Evolutionary conservation across 768 basidiomycete species (phyloP).

Genomic region (Amanita rubescens): DNA sequence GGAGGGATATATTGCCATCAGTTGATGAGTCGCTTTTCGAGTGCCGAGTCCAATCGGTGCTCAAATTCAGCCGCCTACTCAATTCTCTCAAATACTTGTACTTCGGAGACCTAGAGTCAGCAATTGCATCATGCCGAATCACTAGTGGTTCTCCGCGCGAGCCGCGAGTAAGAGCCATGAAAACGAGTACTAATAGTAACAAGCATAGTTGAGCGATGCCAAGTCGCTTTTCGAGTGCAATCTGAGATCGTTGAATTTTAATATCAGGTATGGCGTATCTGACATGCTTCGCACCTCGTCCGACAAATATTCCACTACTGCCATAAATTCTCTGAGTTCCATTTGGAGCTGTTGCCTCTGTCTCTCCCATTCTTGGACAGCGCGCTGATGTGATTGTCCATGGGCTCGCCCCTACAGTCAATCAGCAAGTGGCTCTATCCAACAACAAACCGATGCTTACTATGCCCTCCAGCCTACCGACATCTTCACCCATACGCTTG

Average conservation of each 20-base stretch:
- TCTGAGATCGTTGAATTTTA: conserved; percentile 30
- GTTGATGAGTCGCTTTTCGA: conserved; percentile 22
- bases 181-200: conserved; percentile 74
- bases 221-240: conserved; percentile 82
- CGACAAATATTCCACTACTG: conserved; percentile 64
- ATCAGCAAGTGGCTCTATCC: background rate
- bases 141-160: conserved; percentile 30
- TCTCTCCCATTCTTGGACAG: conserved; percentile 59
- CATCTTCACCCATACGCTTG: conserved; percentile 65
- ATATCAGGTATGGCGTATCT: conserved; percentile 2
- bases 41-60: conserved; percentile 42
- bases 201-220: conserved; percentile 84
- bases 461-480: conserved; percentile 69
- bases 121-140: conserved; percentile 4
- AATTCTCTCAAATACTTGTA: conserved; percentile 38
- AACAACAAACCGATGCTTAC: conserved; percentile 33
- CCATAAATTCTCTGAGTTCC: conserved; percentile 63
- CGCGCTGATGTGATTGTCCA: conserved; percentile 55
- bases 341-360: conserved; percentile 59
- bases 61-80: conserved; percentile 50
- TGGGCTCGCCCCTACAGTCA: conserved; percentile 57
- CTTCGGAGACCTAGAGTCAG: conserved; percentile 11
- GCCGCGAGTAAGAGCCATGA: conserved; percentile 82
- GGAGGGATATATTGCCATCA: conserved; percentile 6
- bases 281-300: conserved; percentile 58